Percentiles rank a stretch among this genome's conserved stretches.
Conservation (phyloP, 2,329 filamentous ascomycete genomes). For the Sporothrix variecibatus region DNA sequence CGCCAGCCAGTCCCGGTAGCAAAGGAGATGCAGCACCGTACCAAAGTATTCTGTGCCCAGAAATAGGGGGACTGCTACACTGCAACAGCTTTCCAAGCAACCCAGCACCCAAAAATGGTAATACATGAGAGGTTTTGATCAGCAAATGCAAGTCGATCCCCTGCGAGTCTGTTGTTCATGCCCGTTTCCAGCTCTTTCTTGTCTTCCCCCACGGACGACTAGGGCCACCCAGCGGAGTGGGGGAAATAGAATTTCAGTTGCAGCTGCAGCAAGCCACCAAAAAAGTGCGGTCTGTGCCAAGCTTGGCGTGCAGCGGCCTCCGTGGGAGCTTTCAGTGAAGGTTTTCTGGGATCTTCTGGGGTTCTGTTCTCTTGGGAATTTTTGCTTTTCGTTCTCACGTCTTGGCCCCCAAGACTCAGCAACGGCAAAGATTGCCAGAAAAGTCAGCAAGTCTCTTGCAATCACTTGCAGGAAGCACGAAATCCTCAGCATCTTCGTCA, state of each 20-base stretch:
- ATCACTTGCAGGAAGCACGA: neutral
- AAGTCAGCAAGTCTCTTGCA: too few relatives aligned
- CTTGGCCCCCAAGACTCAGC: neutral
- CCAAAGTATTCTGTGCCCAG: neutral
- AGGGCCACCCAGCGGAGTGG: neutral
- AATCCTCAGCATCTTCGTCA: neutral
- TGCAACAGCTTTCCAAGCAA: neutral
- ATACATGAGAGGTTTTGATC: slow-evolving; percentile 11
- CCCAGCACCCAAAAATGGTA: neutral
- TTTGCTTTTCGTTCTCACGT: neutral
- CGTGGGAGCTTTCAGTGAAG: neutral
- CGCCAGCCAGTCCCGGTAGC: neutral
- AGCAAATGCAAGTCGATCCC: neutral
- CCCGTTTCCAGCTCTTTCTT: neutral
- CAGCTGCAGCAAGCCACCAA: neutral
- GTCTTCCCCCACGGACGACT: slow-evolving; percentile 11
- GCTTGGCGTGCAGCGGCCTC: neutral
- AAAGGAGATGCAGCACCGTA: neutral
- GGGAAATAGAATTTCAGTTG: neutral
- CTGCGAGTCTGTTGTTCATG: slow-evolving; percentile 6
- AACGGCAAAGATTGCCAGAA: neutral
- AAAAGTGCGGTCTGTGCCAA: slow-evolving; percentile 6
- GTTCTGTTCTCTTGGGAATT: too few relatives aligned
- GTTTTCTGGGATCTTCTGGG: neutral
- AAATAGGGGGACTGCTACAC: neutral